Base-by-base conservation (phyloP, 2,329 filamentous ascomycete genomes). In the Kalmusia sp. region DNA sequence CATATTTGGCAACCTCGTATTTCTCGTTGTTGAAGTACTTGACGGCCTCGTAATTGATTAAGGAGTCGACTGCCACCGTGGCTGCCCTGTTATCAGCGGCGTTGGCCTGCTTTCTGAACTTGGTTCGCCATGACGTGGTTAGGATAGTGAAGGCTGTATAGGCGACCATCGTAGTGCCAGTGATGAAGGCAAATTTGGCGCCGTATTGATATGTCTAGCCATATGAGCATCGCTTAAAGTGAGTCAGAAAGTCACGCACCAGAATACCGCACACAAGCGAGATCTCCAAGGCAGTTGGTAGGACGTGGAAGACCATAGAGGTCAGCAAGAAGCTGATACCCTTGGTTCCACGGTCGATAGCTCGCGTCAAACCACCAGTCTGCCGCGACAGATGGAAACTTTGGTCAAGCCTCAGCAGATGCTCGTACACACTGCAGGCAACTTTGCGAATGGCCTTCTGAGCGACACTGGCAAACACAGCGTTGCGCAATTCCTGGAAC, bases 11-110 rank as follows among this genome's bases (percentile, higher is more conserved):
- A 37, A 96, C 91, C 77, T 99, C 95, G 62, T 92, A 98, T 61
- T 90, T 91, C 71, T 99, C 96, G 69, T 99, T 99, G 80, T 99
- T 99, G 79, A 98, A 99, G 79, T 98, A 96, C 70, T 99, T 99
- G 70, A 99, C 95, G 12, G 96, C 93, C 76, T 99, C 95, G 69
- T 97, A 99, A 78, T 99, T 99, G 80, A 99, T 96, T 45, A 99
- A 80, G 0, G 93, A 96, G 77, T 99, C 95, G 1, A 98, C 93
- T 0, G 93, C 93, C 6, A 98, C 92, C 0, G 93, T 98, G 1
- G 93, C 96, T 0, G 92, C 95, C 71, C 88, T 91, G 76, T 98
- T 99, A 66, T 99, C 96, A 0, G 95, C 96, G 5, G 92, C 92
- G 72, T 99, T 99, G 33, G 95, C 92, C 75, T 96, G 91, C 65